A percentile compares a stretch with the other conserved stretches of the same genome.
These are phyloP conservation scores for Udeniomyces megalosporus DNA, from an alignment of 768 basidiomycete species.

Conservation along the genomic window DNA sequence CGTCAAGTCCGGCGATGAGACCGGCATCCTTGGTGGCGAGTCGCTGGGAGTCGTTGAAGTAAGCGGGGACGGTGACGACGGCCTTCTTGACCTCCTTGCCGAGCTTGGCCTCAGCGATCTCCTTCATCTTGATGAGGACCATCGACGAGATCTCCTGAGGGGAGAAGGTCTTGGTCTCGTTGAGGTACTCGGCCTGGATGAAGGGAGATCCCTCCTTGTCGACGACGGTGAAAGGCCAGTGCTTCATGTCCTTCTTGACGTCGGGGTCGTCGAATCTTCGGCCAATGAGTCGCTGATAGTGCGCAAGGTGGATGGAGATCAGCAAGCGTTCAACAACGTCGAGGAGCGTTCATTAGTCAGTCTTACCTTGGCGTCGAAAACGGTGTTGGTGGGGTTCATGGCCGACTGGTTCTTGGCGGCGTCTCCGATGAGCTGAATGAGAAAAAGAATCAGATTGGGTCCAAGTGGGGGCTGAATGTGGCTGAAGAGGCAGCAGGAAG, in stretches of 20 bases:
- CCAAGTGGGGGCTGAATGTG: background rate
- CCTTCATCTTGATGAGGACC: slow-evolving; percentile 99
- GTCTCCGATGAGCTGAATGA: slow-evolving; percentile 56
- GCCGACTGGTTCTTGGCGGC: slow-evolving; percentile 90
- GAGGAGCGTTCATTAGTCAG: background rate
- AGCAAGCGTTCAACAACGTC: background rate
- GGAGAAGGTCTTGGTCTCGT: slow-evolving; percentile 87
- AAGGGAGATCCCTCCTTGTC: slow-evolving; percentile 94
- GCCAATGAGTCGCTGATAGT: slow-evolving; percentile 65
- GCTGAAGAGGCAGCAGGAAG: background rate
- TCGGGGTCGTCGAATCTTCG: slow-evolving; percentile 91
- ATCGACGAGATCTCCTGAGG: slow-evolving; percentile 99
- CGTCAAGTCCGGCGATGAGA: slow-evolving; percentile 91
- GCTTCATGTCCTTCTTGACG: slow-evolving; percentile 87
- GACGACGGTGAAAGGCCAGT: slow-evolving; percentile 96
- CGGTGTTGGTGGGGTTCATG: slow-evolving; percentile 98
- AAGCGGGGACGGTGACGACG: slow-evolving; percentile 96
- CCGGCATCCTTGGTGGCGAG: slow-evolving; percentile 98
- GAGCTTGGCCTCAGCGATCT: slow-evolving; percentile 97
- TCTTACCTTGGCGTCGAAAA: slow-evolving; percentile 75
- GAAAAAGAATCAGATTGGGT: background rate
- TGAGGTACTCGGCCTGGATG: slow-evolving; percentile 80
- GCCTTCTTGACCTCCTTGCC: slow-evolving; percentile 98
- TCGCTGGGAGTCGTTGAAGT: slow-evolving; percentile 99
- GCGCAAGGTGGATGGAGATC: background rate